Conservation (phyloP, 2,329 filamentous ascomycete genomes). For the Colletotrichum zoysiae region DNA sequence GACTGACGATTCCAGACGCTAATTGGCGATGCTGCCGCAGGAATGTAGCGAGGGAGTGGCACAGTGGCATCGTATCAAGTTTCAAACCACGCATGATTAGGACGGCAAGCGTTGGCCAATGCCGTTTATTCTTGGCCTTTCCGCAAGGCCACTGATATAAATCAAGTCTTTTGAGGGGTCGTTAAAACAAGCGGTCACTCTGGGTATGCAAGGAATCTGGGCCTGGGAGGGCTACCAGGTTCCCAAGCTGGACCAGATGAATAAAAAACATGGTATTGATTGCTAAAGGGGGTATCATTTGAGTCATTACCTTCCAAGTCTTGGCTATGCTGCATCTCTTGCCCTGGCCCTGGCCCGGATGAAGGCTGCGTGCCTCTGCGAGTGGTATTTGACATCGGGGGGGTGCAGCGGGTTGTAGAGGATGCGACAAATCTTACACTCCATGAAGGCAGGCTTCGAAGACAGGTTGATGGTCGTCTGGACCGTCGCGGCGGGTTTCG, state of each 20-base stretch:
- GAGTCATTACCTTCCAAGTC: conserved; percentile 16
- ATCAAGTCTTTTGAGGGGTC: no score
- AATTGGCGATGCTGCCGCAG: neutral
- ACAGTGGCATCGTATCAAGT: no score
- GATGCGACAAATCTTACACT: conserved; percentile 58
- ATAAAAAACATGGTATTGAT: neutral
- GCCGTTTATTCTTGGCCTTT: no score
- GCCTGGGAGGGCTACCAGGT: neutral
- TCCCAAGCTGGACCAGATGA: neutral
- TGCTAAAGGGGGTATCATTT: conserved; percentile 32
- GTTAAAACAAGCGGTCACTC: no score
- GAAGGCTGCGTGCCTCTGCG: conserved; percentile 50
- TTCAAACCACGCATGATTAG: no score
- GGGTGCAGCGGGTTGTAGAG: conserved; percentile 60
- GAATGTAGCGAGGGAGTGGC: no score
- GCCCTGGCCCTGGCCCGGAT: conserved; percentile 6
- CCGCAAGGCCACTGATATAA: no score
- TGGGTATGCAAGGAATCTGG: no score
- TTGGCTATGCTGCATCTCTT: neutral
- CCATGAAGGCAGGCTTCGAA: conserved; percentile 55
- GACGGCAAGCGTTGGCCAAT: no score
- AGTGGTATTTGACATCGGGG: conserved; percentile 58
- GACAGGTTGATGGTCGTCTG: conserved; percentile 62
- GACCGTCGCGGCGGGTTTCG: conserved; percentile 46
- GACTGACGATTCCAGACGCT: neutral